Percentiles rank a stretch among this genome's conserved stretches.
phyloP scores from a whole-genome alignment of 2,329 filamentous ascomycete genomes.

The Colletotrichum filicis region DNA sequence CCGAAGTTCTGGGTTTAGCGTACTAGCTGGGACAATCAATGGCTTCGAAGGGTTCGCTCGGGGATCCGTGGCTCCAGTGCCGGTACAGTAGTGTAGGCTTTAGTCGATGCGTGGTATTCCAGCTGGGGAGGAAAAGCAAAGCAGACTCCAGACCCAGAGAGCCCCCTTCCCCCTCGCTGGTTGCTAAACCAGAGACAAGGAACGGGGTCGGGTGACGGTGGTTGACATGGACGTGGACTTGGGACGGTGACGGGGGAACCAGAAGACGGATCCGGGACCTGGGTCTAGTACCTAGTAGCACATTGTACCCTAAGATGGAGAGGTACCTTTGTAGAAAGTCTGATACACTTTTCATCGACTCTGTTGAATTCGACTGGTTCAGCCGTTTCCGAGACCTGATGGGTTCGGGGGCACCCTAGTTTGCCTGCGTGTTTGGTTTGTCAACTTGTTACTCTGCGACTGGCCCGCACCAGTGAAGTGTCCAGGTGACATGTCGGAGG shows the following conservation, averaged over 20 bases:
- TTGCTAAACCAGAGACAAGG: constrained; percentile 13
- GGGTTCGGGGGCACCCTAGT: background rate
- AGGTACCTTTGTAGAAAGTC: background rate
- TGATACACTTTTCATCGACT: constrained; percentile 1
- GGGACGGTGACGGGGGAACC: constrained; percentile 1
- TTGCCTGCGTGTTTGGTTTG: constrained; percentile 25
- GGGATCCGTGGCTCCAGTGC: constrained; percentile 26
- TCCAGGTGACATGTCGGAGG: constrained; percentile 27
- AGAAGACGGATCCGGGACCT: background rate
- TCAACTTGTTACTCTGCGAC: constrained; percentile 31
- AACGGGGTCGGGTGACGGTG: constrained; percentile 4
- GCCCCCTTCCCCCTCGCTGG: constrained; percentile 2
- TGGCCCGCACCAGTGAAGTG: constrained; percentile 21
- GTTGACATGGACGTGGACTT: constrained; percentile 10
- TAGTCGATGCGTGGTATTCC: constrained; percentile 24
- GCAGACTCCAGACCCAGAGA: background rate
- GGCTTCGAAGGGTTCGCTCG: constrained; percentile 21
- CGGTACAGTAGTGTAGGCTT: constrained; percentile 30
- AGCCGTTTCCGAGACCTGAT: background rate
- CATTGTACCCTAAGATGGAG: background rate
- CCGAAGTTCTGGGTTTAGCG: constrained; percentile 29
- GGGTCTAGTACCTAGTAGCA: background rate
- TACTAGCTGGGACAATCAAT: constrained; percentile 17
- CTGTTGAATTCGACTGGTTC: constrained; percentile 2
- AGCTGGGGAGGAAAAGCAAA: constrained; percentile 28